Conservation (phyloP, 1,284 basidiomycete species). For the Taiwanofungus camphoratus region DNA sequence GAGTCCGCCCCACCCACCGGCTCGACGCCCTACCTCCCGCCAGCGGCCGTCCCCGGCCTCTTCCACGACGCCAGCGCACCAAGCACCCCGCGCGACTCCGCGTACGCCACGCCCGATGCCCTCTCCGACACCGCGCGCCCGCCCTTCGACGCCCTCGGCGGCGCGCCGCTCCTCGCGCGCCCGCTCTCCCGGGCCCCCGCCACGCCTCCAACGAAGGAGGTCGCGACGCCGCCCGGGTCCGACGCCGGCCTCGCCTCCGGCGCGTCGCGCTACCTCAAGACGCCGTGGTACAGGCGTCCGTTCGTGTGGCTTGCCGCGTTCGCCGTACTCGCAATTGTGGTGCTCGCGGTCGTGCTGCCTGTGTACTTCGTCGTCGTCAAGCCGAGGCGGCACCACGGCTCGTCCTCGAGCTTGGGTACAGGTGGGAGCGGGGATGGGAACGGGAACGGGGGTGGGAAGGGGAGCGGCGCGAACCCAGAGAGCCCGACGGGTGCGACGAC, state of each 20-base stretch:
- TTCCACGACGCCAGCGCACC: too few relatives aligned
- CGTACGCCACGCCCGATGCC: too few relatives aligned
- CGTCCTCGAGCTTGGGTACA: slow-evolving; percentile 13
- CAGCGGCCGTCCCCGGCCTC: too few relatives aligned
- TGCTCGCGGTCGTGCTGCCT: slow-evolving; percentile 35
- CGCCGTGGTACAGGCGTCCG: slow-evolving; percentile 21
- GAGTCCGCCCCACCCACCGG: too few relatives aligned
- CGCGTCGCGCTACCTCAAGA: neutral
- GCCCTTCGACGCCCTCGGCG: too few relatives aligned
- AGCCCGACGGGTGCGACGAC: slow-evolving; percentile 18
- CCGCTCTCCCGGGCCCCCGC: too few relatives aligned
- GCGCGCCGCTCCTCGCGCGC: too few relatives aligned
- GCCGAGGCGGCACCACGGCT: slow-evolving; percentile 21
- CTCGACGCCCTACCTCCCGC: too few relatives aligned
- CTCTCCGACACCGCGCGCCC: too few relatives aligned
- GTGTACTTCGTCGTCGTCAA: slow-evolving; percentile 38
- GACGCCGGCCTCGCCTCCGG: neutral
- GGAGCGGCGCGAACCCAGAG: slow-evolving; percentile 10
- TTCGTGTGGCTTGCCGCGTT: slow-evolving; percentile 18
- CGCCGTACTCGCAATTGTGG: slow-evolving; percentile 22
- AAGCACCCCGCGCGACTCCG: too few relatives aligned
- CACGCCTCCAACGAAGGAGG: too few relatives aligned
- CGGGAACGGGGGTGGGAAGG: slow-evolving; percentile 11
- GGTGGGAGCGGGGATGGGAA: slow-evolving; percentile 1
- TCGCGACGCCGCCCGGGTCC: too few relatives aligned